Evolutionary conservation across 2,329 filamentous ascomycete species (phyloP).

Genomic region (Verticillium alfalfae): DNA sequence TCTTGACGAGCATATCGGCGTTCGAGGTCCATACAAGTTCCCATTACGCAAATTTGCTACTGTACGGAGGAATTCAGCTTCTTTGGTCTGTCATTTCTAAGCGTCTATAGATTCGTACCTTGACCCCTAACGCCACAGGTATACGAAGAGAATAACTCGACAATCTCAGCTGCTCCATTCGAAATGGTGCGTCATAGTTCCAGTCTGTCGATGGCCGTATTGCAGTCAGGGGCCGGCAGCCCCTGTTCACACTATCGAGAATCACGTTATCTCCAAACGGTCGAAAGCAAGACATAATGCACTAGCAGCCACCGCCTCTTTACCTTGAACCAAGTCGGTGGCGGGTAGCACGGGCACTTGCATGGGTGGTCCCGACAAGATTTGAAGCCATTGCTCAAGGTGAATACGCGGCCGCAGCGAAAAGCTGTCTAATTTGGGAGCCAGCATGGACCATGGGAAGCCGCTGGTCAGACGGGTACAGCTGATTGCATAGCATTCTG

Average conservation of each 20-base stretch:
- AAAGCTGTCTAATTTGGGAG: background rate
- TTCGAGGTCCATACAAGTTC: no score
- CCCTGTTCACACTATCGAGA: background rate
- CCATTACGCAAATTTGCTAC: background rate
- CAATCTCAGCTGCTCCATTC: background rate
- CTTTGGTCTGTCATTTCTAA: background rate
- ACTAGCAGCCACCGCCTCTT: background rate
- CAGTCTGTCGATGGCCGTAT: background rate
- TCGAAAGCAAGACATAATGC: slow-evolving; percentile 2
- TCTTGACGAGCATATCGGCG: no score
- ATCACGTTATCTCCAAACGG: background rate
- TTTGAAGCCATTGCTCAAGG: background rate
- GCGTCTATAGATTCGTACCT: no score
- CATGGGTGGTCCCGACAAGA: background rate
- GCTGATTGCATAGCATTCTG: background rate
- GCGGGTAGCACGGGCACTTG: background rate
- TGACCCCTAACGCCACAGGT: background rate
- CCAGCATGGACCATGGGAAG: background rate
- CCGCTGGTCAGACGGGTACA: slow-evolving; percentile 1
- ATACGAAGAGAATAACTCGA: background rate
- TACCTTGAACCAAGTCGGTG: background rate
- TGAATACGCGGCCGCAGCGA: background rate
- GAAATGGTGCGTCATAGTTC: background rate
- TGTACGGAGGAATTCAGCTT: background rate
- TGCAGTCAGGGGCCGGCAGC: background rate